Percentiles rank a stretch among this genome's conserved stretches.
phyloP scores from a whole-genome alignment of 495 filamentous ascomycete genomes.

The Friedmanniomyces endolithicus region DNA sequence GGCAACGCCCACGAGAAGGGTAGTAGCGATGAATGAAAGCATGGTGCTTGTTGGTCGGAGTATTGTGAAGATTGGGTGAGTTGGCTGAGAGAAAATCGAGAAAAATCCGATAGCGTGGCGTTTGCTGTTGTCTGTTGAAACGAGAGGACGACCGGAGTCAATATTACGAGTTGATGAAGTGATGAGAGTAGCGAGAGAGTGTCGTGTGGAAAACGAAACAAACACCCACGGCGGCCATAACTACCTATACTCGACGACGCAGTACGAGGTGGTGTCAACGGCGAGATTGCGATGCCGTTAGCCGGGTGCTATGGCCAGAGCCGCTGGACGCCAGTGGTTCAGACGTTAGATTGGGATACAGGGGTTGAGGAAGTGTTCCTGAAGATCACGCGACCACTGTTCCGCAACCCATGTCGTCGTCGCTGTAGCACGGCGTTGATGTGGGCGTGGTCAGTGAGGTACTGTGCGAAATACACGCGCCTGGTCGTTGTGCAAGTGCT shows the following conservation, averaged over 20 bases:
- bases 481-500: no score
- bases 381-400: background rate
- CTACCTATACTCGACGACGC: background rate
- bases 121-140: slow-evolving; percentile 8
- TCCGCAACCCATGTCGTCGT: background rate
- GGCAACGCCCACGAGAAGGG: slow-evolving; percentile 13
- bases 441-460: no score
- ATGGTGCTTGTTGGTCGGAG: slow-evolving; percentile 8
- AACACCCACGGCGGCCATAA: background rate
- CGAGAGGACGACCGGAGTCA: slow-evolving; percentile 23
- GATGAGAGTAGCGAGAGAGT: background rate
- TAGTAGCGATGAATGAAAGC: slow-evolving; percentile 14
- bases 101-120: background rate
- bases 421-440: no score
- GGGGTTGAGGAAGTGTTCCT: background rate
- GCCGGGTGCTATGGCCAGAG: background rate
- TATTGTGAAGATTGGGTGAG: background rate
- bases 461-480: no score
- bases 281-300: background rate
- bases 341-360: background rate
- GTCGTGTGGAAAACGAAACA: background rate
- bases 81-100: background rate
- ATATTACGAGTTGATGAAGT: background rate
- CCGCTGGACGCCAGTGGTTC: background rate
- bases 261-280: background rate